These are phyloP conservation scores for Zarea fungicola DNA, from an alignment of 2,329 filamentous ascomycete genomes.

Conservation along the genomic window DNA sequence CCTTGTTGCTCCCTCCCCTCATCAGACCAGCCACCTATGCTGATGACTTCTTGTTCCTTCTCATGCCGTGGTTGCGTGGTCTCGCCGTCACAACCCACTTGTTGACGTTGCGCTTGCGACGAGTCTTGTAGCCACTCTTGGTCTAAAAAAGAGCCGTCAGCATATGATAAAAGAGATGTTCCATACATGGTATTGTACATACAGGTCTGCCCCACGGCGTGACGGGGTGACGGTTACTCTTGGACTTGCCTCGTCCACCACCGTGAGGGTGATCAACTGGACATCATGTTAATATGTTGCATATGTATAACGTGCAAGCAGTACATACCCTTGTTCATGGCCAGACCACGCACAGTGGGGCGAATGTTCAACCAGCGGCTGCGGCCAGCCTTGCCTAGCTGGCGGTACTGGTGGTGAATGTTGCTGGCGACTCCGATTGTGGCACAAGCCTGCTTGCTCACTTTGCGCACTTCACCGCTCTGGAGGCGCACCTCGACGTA, in stretches of 20 bases:
- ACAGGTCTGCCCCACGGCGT: conserved; percentile 96
- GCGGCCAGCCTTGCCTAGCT: conserved; percentile 91
- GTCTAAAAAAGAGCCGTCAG: conserved; percentile 42
- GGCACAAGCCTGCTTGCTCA: conserved; percentile 87
- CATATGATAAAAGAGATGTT: neutral
- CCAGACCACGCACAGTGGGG: conserved; percentile 92
- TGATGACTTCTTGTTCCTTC: conserved; percentile 56
- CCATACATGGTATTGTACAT: conserved; percentile 38
- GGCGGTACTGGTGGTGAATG: conserved; percentile 80
- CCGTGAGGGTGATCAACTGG: conserved; percentile 91
- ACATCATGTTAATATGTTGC: conserved; percentile 14
- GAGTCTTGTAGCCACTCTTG: conserved; percentile 88
- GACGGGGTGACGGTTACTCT: conserved; percentile 93
- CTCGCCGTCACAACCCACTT: conserved; percentile 83
- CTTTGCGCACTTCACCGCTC: conserved; percentile 85
- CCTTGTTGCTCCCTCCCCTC: too few species aligned
- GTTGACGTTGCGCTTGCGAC: conserved; percentile 83
- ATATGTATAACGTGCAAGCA: neutral
- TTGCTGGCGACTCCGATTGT: conserved; percentile 96
- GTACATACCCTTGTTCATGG: conserved; percentile 86
- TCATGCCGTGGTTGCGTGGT: conserved; percentile 85
- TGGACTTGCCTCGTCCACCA: conserved; percentile 98
- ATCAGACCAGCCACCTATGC: neutral
- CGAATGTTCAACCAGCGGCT: conserved; percentile 91
- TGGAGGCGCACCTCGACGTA: conserved; percentile 83